Percentiles rank a stretch among this genome's conserved stretches.
Conservation (phyloP, 768 basidiomycete species). For the Clavaria fumosa region DNA sequence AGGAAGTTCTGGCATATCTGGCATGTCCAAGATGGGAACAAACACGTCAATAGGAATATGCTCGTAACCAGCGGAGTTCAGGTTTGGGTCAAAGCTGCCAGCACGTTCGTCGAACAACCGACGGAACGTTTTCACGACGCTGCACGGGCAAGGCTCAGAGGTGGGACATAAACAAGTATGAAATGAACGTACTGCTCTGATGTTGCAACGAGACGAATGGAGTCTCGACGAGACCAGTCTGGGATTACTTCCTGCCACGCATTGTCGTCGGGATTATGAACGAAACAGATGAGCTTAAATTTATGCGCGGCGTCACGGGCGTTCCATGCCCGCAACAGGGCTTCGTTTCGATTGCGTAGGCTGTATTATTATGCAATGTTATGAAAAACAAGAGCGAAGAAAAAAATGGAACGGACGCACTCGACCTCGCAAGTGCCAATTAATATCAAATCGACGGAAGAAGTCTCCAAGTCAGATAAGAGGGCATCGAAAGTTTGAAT, state of each 20-base stretch:
- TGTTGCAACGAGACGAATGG: constrained; percentile 24
- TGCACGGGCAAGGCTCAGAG: constrained; percentile 4
- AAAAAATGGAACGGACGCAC: constrained; percentile 13
- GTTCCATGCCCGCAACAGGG: constrained; percentile 23
- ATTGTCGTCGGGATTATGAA: constrained; percentile 21
- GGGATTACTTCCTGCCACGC: constrained; percentile 19
- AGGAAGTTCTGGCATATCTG: constrained; percentile 13
- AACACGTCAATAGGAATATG: constrained; percentile 23
- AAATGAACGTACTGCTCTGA: constrained; percentile 23
- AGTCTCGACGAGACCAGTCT: constrained; percentile 23
- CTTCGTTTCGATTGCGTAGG: constrained; percentile 15
- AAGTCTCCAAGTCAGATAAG: constrained; percentile 14
- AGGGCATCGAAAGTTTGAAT: constrained; percentile 16
- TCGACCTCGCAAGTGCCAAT: constrained; percentile 33
- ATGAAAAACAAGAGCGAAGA: background rate
- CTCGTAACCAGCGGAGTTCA: constrained; percentile 20
- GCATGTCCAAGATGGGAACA: constrained; percentile 21
- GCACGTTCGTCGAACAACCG: constrained; percentile 17
- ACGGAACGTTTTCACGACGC: constrained; percentile 20
- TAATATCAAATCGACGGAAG: constrained; percentile 23
- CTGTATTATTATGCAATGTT: constrained; percentile 6
- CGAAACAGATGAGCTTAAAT: constrained; percentile 28
- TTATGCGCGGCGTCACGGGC: constrained; percentile 20
- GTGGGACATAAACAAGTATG: background rate
- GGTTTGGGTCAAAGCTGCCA: constrained; percentile 17